Percentiles rank a stretch among this genome's conserved stretches.
phyloP scores from a whole-genome alignment of 1,284 basidiomycete species.

The Spongiforma sp. region DNA sequence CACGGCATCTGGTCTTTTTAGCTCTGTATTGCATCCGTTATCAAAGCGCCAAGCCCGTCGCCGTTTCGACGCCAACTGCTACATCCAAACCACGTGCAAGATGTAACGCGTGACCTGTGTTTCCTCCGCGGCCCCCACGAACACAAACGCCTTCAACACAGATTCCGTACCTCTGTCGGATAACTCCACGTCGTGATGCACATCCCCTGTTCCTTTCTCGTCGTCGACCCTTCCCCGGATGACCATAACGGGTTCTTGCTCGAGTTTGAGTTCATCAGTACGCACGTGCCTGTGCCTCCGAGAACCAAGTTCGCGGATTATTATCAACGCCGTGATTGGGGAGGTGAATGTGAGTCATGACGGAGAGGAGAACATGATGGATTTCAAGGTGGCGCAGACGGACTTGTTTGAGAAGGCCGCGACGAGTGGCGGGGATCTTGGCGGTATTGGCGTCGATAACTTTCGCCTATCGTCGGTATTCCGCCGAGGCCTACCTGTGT shows the following conservation, averaged over 20 bases:
- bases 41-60: slow-evolving; percentile 57
- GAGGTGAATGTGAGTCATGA: slow-evolving; percentile 43
- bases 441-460: too few species aligned
- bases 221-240: slow-evolving; percentile 83
- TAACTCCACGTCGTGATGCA: slow-evolving; percentile 82
- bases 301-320: slow-evolving; percentile 72
- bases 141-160: slow-evolving; percentile 15
- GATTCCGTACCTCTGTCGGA: slow-evolving; percentile 73
- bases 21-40: not conserved
- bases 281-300: slow-evolving; percentile 75
- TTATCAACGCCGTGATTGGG: slow-evolving; percentile 59
- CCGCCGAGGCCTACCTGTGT: too few species aligned
- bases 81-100: slow-evolving; percentile 92
- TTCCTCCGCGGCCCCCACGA: not conserved
- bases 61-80: slow-evolving; percentile 97
- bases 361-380: slow-evolving; percentile 41
- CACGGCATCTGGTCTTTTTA: not conserved
- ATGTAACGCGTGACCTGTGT: slow-evolving; percentile 19
- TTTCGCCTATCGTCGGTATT: too few species aligned
- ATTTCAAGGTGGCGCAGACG: slow-evolving; percentile 83
- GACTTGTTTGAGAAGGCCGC: slow-evolving; percentile 95
- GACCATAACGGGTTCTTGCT: slow-evolving; percentile 98
- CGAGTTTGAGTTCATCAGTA: slow-evolving; percentile 93
- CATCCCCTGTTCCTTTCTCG: slow-evolving; percentile 81
- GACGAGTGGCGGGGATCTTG: too few species aligned